Conservation (phyloP, 2,329 filamentous ascomycete species). For the Trichoderma oligosporum region DNA sequence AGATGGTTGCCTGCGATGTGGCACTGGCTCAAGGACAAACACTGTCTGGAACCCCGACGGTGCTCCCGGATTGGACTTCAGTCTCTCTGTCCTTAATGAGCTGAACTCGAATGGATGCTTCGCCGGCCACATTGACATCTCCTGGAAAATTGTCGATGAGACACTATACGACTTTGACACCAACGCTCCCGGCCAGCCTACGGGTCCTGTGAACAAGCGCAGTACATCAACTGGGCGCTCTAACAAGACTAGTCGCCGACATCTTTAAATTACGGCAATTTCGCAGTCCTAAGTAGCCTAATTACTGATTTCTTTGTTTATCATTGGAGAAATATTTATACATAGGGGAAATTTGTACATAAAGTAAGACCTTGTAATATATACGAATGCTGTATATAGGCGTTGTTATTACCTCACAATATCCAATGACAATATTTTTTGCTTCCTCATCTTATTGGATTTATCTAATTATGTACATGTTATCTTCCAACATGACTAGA, state of each 20-base stretch:
- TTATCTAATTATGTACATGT: too few relatives aligned
- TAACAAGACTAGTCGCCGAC: neutral
- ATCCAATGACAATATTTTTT: neutral
- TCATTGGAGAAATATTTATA: too few relatives aligned
- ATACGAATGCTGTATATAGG: neutral
- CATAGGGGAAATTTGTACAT: neutral
- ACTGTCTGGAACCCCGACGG: slow-evolving; percentile 19
- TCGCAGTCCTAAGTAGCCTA: neutral
- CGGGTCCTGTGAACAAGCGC: slow-evolving; percentile 1
- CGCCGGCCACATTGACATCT: slow-evolving; percentile 20
- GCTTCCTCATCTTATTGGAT: too few relatives aligned
- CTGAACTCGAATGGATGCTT: slow-evolving; percentile 20
- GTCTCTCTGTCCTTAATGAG: slow-evolving; percentile 14
- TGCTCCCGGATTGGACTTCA: slow-evolving; percentile 22
- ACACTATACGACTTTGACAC: slow-evolving; percentile 22
- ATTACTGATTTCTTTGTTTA: neutral
- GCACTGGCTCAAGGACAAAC: slow-evolving; percentile 7
- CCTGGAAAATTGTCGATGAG: slow-evolving; percentile 22
- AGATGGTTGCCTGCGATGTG: slow-evolving; percentile 22
- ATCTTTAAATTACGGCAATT: neutral
- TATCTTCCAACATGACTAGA: too few relatives aligned
- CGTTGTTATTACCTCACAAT: neutral
- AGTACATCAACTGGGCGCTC: neutral
- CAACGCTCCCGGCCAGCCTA: slow-evolving; percentile 11
- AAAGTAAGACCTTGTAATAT: neutral